Base-by-base conservation (phyloP, 2,329 filamentous ascomycete species). In the Canariomyces notabilis region DNA sequence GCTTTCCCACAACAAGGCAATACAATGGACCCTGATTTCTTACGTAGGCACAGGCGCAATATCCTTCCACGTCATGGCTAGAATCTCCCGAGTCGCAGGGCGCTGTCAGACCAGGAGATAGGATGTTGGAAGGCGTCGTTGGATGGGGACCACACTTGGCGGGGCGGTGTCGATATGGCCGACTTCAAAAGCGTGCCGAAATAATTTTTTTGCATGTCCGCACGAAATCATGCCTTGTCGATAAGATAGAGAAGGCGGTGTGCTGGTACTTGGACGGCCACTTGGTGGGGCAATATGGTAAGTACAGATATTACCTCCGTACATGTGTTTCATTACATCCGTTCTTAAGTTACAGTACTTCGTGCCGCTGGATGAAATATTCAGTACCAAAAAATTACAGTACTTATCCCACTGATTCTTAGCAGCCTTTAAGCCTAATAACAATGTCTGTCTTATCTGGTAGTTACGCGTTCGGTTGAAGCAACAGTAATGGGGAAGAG, bases 11-110 rank as follows among this genome's bases (percentile, higher is more conserved):
- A 23, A 26, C 2, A 18, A 22, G n/a, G n/a, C 19, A 26, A 37
- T 12, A 8, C n/a, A 33, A 32, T 6, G 7, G 5, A 12, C 11
- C 16, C 6, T 9, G 9, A 37, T n/a, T 44, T 21, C 54, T 53
- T 56, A 59, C 52, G 58, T 60, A 32, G 58, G 58, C 50, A 61
- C 58, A 45, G 58, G 58, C 26, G 56, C 47, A 37, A 61, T 61
- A 41, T 61, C 58, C 48, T 60, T 59, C 59, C 59, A 60, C 49
- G 59, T 59, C 58, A 61, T 61, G 46, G 36, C 49, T 48, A 51
- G 52, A 48, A 51, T 47, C 45, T 49, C 18, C 42, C 26, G 31
- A 39, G 38, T n/a, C n/a, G n/a, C n/a, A n/a, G n/a, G n/a, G 37
- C 26, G 49, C 37, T 49, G 52, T 39, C 49, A 44, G 33, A 43